A percentile compares a stretch with the other conserved stretches of the same genome.
These are phyloP conservation scores for Penicillium dipodomyicola DNA, from an alignment of 495 filamentous ascomycete genomes.

Conservation along the genomic window DNA sequence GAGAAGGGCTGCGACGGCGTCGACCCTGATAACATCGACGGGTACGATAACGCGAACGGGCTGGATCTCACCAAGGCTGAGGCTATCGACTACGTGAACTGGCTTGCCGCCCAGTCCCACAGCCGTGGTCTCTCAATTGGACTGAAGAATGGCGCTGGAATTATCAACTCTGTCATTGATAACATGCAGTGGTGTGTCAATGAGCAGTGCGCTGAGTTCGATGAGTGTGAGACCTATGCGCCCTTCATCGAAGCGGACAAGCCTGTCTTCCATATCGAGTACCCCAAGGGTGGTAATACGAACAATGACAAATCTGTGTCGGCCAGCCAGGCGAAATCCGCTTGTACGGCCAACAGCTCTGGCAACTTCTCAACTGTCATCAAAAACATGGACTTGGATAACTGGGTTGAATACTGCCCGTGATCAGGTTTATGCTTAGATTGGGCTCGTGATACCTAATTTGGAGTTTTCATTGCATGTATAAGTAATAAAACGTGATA, in stretches of 20 bases:
- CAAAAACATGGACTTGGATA: slow-evolving; percentile 61
- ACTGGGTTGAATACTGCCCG: slow-evolving; percentile 55
- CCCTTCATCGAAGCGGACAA: slow-evolving; percentile 58
- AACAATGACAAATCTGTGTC: slow-evolving; percentile 40
- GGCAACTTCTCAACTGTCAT: slow-evolving; percentile 60
- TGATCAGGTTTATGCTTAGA: neutral
- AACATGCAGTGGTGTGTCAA: slow-evolving; percentile 68
- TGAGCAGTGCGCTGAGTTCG: slow-evolving; percentile 65
- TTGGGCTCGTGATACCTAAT: neutral
- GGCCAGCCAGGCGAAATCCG: slow-evolving; percentile 25
- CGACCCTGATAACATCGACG: slow-evolving; percentile 72
- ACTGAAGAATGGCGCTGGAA: slow-evolving; percentile 62
- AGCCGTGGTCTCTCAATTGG: slow-evolving; percentile 52
- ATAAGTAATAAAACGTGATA: slow-evolving; percentile 10
- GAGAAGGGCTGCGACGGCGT: slow-evolving; percentile 67
- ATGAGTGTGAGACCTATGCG: slow-evolving; percentile 55
- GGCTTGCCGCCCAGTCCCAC: slow-evolving; percentile 54
- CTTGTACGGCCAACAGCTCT: slow-evolving; percentile 37
- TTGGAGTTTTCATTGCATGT: slow-evolving; percentile 11
- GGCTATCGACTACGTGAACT: slow-evolving; percentile 57
- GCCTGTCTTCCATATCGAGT: slow-evolving; percentile 75
- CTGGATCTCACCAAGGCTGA: slow-evolving; percentile 53
- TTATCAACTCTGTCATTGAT: slow-evolving; percentile 54
- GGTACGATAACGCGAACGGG: slow-evolving; percentile 57
- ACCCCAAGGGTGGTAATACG: slow-evolving; percentile 47